Conservation (phyloP, 176 grass and related monocot genomes). For the Bothriochloa decipiens region DNA sequence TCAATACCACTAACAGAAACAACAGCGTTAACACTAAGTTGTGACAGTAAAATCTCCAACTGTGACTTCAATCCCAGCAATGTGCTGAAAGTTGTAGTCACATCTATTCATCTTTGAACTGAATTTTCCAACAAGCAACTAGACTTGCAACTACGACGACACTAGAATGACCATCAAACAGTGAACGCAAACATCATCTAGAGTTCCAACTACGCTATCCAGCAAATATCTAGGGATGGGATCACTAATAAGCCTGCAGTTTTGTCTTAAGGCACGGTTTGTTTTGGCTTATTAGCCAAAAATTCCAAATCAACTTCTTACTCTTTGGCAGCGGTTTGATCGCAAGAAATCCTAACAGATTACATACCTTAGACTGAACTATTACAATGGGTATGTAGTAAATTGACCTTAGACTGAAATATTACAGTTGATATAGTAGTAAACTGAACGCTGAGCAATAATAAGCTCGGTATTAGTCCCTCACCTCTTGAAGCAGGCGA, state of each 20-base stretch:
- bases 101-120: too few species aligned
- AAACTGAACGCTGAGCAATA: background rate
- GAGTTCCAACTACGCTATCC: too few species aligned
- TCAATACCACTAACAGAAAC: background rate
- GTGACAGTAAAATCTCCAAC: too few species aligned
- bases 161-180: too few species aligned
- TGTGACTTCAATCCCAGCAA: too few species aligned
- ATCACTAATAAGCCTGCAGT: background rate
- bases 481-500: constrained; percentile 82
- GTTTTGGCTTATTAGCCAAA: background rate
- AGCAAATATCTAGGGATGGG: too few species aligned
- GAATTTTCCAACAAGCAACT: too few species aligned
- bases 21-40: background rate
- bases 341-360: background rate
- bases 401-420: background rate
- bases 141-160: too few species aligned
- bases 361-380: background rate
- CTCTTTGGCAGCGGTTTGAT: background rate
- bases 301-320: background rate
- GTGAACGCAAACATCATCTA: too few species aligned
- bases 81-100: too few species aligned
- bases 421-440: background rate
- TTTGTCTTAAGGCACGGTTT: background rate
- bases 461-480: background rate
- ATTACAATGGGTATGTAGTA: too few species aligned